A percentile compares a stretch with the other conserved stretches of the same genome.
phyloP scores from a whole-genome alignment of 2,329 filamentous ascomycete species.

The Claviceps humidiphila region DNA sequence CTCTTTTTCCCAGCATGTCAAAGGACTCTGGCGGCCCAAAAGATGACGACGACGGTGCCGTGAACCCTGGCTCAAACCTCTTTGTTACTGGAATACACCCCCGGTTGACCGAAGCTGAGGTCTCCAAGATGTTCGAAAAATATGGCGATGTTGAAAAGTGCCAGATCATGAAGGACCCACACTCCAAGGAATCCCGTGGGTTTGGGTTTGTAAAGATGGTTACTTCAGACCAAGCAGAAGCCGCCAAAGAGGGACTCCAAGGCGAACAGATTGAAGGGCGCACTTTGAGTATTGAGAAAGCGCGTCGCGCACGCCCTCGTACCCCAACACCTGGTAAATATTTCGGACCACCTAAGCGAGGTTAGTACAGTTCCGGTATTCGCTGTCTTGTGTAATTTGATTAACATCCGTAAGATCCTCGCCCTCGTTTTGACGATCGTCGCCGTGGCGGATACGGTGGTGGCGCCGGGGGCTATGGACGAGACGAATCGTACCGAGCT shows the following conservation, averaged over 20 bases:
- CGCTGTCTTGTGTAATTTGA: background rate
- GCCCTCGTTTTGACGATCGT: constrained; percentile 44
- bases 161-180: constrained; percentile 98
- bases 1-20: constrained; percentile 22
- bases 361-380: constrained; percentile 36
- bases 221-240: constrained; percentile 86
- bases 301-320: constrained; percentile 82
- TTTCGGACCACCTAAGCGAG: constrained; percentile 95
- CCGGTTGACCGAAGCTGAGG: constrained; percentile 75
- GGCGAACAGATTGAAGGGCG: constrained; percentile 91
- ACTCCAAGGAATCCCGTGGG: constrained; percentile 95
- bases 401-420: constrained; percentile 19
- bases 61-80: constrained; percentile 93
- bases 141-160: constrained; percentile 98
- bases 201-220: constrained; percentile 99
- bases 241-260: constrained; percentile 90
- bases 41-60: constrained; percentile 61
- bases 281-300: constrained; percentile 97
- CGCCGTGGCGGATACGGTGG: constrained; percentile 47
- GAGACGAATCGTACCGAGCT: constrained; percentile 46
- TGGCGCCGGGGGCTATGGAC: constrained; percentile 27
- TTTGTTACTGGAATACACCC: constrained; percentile 98
- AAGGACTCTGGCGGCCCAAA: constrained; percentile 40
- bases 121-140: constrained; percentile 93
- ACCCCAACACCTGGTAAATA: constrained; percentile 98